Evolutionary conservation across 148 eudicot species (phyloP), one percentile per base, ranked within the genome.

Genomic region (Oxyria digyna): DNA sequence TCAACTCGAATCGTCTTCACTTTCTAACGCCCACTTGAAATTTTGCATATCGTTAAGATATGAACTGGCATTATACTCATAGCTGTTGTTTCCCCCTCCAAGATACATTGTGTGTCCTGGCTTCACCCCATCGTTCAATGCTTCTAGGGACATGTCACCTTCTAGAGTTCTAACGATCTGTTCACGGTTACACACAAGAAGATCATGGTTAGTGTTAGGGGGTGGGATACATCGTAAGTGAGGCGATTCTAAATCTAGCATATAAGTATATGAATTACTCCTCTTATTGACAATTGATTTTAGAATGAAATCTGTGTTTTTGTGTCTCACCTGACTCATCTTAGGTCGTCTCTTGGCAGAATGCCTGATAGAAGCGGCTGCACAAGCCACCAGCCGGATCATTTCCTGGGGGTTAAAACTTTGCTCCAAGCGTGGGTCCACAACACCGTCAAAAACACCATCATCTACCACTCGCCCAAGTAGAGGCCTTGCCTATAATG

Each of bases 281-380:
- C n/a, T n/a, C n/a, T n/a, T n/a, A n/a, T n/a, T n/a, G n/a, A n/a
- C n/a, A n/a, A n/a, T n/a, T n/a, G n/a, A n/a, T n/a, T n/a, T n/a
- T n/a, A n/a, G n/a, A n/a, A n/a, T n/a, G n/a, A n/a, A n/a, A n/a
- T n/a, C n/a, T n/a, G n/a, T n/a, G n/a, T n/a, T n/a, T n/a, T 20
- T 4, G 3, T 20, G 8, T 24, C 21, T 66, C 31, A 89, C 97
- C 87, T 87, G 88, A 63, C 93, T 87, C 96, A 90, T 90, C 79
- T 77, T 90, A 0, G 97, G 89, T 9, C 97, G 87, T 67, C 83
- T 81, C 62, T 81, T 82, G 8, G 89, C 89, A 24, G 94, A 84
- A 70, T 87, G 91, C 45, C 88, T 78, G 24, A 87, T 78, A 32
- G 85, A 79, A 3, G 88, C 84, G 33, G 81, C 87, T 17, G 90